Conservation (phyloP, 192 early-diverging fungal genomes). For the Umbelopsis ramanniana region DNA sequence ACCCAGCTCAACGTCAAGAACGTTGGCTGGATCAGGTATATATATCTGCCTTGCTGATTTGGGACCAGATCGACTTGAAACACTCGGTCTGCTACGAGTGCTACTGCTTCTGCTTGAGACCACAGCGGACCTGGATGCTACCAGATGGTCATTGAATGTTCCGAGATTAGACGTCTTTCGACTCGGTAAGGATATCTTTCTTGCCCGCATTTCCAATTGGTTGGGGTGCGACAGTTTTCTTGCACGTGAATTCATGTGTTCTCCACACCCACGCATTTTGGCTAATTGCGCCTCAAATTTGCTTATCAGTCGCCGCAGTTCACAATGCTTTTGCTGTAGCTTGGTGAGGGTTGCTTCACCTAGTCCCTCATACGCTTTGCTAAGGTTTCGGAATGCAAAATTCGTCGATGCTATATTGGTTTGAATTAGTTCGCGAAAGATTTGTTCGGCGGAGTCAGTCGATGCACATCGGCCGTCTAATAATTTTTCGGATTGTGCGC, state of each 20-base stretch:
- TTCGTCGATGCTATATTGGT: conserved; percentile 3
- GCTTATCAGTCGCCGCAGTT: conserved; percentile 1
- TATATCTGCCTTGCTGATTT: conserved; percentile 24
- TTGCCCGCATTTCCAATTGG: background rate
- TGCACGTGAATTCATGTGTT: conserved; percentile 20
- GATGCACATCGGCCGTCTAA: background rate
- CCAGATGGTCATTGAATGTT: background rate
- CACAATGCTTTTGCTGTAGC: conserved; percentile 2
- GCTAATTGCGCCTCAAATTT: background rate
- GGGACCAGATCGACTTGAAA: background rate
- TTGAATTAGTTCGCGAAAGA: background rate
- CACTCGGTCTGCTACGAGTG: background rate
- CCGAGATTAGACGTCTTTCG: background rate
- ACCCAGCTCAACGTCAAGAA: conserved; percentile 63
- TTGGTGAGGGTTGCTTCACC: background rate
- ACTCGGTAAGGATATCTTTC: conserved; percentile 11
- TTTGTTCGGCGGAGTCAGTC: background rate
- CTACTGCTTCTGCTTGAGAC: background rate
- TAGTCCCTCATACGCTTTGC: background rate
- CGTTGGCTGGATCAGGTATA: conserved; percentile 57
- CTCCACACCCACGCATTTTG: background rate
- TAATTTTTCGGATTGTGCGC: background rate
- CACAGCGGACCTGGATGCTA: background rate
- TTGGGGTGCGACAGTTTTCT: conserved; percentile 4
- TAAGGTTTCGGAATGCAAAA: conserved; percentile 16